Evolutionary conservation across 345 rosid species (phyloP).

Genomic region (Camelina laxa): DNA sequence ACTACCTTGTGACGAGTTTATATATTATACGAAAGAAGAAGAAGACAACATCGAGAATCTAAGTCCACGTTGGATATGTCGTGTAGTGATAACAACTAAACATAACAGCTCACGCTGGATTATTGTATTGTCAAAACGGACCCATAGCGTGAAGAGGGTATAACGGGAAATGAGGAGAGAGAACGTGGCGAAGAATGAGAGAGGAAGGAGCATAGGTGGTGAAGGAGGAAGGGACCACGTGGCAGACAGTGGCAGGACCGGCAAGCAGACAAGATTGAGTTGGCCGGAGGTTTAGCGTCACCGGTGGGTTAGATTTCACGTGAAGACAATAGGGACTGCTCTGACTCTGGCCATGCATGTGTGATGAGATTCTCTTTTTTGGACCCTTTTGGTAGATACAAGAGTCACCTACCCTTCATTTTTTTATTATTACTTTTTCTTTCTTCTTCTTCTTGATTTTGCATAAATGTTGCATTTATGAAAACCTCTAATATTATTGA

Average conservation of each 20-base stretch:
- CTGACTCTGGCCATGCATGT: background rate
- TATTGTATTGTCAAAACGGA: background rate
- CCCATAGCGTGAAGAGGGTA: slow-evolving; percentile 9
- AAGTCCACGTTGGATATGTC: slow-evolving; percentile 43
- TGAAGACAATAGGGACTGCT: slow-evolving; percentile 18
- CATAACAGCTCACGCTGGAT: slow-evolving; percentile 42
- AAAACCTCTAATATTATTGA: slow-evolving; percentile 6
- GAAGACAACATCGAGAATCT: slow-evolving; percentile 39
- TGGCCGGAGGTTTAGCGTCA: slow-evolving; percentile 40
- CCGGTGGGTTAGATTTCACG: slow-evolving; percentile 40
- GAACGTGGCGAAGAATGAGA: slow-evolving; percentile 43
- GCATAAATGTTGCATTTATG: slow-evolving; percentile 41
- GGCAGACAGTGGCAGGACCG: slow-evolving; percentile 33
- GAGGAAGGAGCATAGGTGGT: slow-evolving; percentile 41
- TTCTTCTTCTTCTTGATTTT: background rate
- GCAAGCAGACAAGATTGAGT: slow-evolving; percentile 41
- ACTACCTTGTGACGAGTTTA: slow-evolving; percentile 25
- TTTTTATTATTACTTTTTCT: slow-evolving; percentile 27
- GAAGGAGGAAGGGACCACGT: slow-evolving; percentile 40
- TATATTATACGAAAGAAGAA: slow-evolving; percentile 35
- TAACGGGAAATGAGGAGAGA: slow-evolving; percentile 13
- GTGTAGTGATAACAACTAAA: slow-evolving; percentile 33
- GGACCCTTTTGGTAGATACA: slow-evolving; percentile 41
- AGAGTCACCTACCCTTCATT: slow-evolving; percentile 34
- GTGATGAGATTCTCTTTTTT: slow-evolving; percentile 28